A percentile compares a stretch with the other conserved stretches of the same genome.
Evolutionary conservation across 768 basidiomycete species (phyloP).

Genomic region (Lentinula edodes): DNA sequence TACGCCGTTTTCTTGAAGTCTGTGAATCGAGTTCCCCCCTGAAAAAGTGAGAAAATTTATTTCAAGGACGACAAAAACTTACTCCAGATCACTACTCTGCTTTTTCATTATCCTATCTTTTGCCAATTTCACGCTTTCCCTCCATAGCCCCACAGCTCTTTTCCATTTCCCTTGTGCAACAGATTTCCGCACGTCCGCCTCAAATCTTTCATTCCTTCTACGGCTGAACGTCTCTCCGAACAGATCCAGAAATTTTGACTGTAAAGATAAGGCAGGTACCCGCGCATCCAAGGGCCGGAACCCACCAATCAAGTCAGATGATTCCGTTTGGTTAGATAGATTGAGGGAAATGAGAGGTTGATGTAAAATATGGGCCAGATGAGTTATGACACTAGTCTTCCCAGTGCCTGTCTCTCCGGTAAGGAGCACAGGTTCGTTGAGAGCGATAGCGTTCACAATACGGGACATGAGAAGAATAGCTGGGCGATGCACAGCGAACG

Average conservation of each 20-base stretch:
- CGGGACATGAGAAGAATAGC: slow-evolving; percentile 76
- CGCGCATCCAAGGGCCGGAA: slow-evolving; percentile 94
- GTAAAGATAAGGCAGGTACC: slow-evolving; percentile 64
- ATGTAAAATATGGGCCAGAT: slow-evolving; percentile 74
- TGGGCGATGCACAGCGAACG: slow-evolving; percentile 87
- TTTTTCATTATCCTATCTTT: slow-evolving; percentile 50
- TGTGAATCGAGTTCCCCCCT: slow-evolving; percentile 28
- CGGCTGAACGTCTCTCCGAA: slow-evolving; percentile 87
- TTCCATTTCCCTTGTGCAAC: slow-evolving; percentile 84
- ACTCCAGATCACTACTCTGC: slow-evolving; percentile 21
- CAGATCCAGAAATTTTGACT: slow-evolving; percentile 70
- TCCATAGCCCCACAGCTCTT: slow-evolving; percentile 78
- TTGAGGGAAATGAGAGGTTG: slow-evolving; percentile 84
- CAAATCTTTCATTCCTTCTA: slow-evolving; percentile 83
- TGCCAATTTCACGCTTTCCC: slow-evolving; percentile 66
- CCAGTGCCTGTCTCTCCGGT: slow-evolving; percentile 99
- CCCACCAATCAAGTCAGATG: slow-evolving; percentile 89
- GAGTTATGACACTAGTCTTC: slow-evolving; percentile 89
- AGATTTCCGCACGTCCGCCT: slow-evolving; percentile 75
- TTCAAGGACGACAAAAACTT: slow-evolving; percentile 9
- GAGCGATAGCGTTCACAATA: slow-evolving; percentile 65
- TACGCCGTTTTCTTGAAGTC: slow-evolving; percentile 66
- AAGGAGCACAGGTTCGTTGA: slow-evolving; percentile 80
- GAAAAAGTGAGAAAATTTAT: slow-evolving; percentile 5
- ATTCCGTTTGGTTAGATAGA: slow-evolving; percentile 93